Evolutionary conservation across 371 early-diverging fungal genomes (phyloP).

Genomic region (Mortierella sp.): DNA sequence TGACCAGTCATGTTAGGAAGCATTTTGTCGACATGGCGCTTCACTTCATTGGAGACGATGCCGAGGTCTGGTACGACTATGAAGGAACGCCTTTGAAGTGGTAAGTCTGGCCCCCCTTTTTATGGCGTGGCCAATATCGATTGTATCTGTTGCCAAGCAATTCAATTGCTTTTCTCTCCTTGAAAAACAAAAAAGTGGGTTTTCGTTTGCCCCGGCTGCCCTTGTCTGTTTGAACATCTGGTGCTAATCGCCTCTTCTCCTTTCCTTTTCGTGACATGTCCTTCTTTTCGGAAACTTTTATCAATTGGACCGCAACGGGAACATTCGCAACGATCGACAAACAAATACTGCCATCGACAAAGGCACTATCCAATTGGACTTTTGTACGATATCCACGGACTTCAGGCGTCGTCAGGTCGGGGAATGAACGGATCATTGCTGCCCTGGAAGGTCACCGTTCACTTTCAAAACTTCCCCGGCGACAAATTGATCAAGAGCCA

Average conservation of each 20-base stretch:
- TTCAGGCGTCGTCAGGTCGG: constrained; percentile 39
- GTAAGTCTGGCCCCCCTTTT: constrained; percentile 55
- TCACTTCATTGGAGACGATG: constrained; percentile 61
- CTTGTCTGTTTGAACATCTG: background rate
- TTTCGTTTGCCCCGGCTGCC: background rate
- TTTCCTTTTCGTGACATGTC: background rate
- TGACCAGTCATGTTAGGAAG: constrained; percentile 65
- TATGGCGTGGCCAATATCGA: background rate
- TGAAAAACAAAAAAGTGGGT: background rate
- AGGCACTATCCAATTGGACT: constrained; percentile 89
- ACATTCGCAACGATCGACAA: background rate
- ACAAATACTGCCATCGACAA: background rate
- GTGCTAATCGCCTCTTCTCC: background rate
- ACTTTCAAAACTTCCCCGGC: constrained; percentile 71
- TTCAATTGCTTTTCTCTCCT: constrained; percentile 12
- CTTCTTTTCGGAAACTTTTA: background rate
- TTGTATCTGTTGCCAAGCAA: constrained; percentile 5
- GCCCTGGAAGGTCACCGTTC: constrained; percentile 78
- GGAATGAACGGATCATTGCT: constrained; percentile 51
- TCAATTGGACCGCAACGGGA: background rate
- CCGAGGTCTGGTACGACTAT: constrained; percentile 75
- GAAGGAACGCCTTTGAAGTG: constrained; percentile 77
- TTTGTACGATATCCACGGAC: constrained; percentile 69
- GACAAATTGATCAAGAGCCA: constrained; percentile 69
- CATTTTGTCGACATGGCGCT: constrained; percentile 61